phyloP scores from a whole-genome alignment of 805 yeast genomes.

The Candida ovalis region DNA sequence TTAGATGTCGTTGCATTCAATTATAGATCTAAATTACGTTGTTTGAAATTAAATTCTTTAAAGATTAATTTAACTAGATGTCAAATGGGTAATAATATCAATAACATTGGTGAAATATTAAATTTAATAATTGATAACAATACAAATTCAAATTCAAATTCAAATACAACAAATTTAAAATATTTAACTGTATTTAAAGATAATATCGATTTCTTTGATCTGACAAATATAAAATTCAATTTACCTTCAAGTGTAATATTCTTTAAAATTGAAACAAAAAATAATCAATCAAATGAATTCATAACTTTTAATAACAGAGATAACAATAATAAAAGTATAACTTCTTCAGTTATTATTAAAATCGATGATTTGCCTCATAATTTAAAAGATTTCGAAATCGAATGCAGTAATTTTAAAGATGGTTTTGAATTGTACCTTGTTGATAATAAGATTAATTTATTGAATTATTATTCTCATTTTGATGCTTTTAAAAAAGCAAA shows the following conservation, averaged over 20 bases:
- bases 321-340: not conserved
- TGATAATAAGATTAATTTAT: not conserved
- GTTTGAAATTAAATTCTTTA: not conserved
- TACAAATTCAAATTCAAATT: not conserved
- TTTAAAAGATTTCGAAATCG: not conserved
- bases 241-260: not conserved
- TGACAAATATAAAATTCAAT: not conserved
- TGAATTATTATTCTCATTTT: not conserved
- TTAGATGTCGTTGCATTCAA: not conserved
- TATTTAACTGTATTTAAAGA: not conserved
- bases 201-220: not conserved
- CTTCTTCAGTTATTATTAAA: not conserved
- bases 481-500: not conserved
- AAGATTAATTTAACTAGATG: not conserved
- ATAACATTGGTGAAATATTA: not conserved
- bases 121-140: not conserved
- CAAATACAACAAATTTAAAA: not conserved
- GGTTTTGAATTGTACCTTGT: not conserved
- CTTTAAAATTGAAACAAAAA: not conserved
- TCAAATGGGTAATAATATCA: not conserved
- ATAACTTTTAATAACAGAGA: not conserved
- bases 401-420: not conserved
- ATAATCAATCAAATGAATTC: not conserved
- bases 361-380: not conserved
- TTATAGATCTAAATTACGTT: not conserved